A percentile compares a stretch with the other conserved stretches of the same genome.
phyloP scores from a whole-genome alignment of 2,329 filamentous ascomycete species.

The Thelonectria discophora region DNA sequence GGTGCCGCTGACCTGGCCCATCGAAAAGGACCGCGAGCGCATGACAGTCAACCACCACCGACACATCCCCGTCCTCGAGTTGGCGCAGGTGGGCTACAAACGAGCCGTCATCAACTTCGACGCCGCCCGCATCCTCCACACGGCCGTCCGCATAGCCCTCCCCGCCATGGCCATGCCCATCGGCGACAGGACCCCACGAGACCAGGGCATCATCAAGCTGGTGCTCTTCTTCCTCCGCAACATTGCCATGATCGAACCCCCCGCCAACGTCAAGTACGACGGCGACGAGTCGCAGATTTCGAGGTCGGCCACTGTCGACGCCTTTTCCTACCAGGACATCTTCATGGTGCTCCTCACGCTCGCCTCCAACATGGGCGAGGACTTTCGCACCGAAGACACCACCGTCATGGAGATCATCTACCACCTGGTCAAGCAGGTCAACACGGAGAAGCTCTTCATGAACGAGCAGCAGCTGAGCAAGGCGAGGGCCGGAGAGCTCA shows the following conservation, averaged over 20 bases:
- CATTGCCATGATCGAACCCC: conserved; percentile 82
- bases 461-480: conserved; percentile 75
- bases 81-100: conserved; percentile 91
- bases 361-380: conserved; percentile 91
- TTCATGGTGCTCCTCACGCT: conserved; percentile 86
- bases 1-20: conserved; percentile 92
- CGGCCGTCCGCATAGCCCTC: conserved; percentile 80
- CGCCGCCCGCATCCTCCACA: conserved; percentile 78
- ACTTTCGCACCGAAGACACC: conserved; percentile 89
- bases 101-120: conserved; percentile 86
- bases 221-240: conserved; percentile 91
- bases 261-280: conserved; percentile 76
- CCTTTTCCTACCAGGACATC: conserved; percentile 90
- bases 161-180: conserved; percentile 85
- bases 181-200: conserved; percentile 78
- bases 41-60: conserved; percentile 94
- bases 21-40: conserved; percentile 79
- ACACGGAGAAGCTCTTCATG: conserved; percentile 86
- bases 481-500: conserved; percentile 77
- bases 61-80: conserved; percentile 87
- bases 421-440: conserved; percentile 89
- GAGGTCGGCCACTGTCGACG: conserved; percentile 85
- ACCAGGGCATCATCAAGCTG: conserved; percentile 92
- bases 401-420: conserved; percentile 92
- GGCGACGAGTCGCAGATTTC: conserved; percentile 92